phyloP scores from a whole-genome alignment of 1,284 basidiomycete species.

The Volvariella volvacea region DNA sequence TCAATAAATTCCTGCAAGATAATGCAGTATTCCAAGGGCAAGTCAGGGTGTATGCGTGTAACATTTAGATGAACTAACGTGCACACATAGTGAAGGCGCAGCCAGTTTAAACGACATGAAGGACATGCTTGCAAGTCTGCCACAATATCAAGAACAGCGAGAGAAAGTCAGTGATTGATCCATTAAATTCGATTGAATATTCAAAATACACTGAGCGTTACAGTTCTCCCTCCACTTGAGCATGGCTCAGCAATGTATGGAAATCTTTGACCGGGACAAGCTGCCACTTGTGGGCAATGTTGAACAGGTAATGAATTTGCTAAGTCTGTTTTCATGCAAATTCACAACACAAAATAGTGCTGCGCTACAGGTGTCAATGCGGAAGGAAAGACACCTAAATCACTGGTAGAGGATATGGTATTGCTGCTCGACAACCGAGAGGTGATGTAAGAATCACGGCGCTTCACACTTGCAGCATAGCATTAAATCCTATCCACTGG shows the following conservation, averaged over 20 bases:
- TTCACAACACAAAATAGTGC: constrained; percentile 42
- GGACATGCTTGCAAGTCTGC: constrained; percentile 94
- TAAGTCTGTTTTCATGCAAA: background rate
- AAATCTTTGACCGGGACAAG: constrained; percentile 84
- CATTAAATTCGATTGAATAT: constrained; percentile 2
- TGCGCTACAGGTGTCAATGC: constrained; percentile 88
- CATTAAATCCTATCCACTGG: too few relatives aligned
- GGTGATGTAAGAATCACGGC: constrained; percentile 53
- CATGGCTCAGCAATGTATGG: constrained; percentile 98
- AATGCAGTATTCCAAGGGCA: constrained; percentile 88
- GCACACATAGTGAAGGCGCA: constrained; percentile 55
- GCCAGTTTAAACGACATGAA: constrained; percentile 96
- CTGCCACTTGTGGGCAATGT: constrained; percentile 84
- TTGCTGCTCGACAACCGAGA: constrained; percentile 85
- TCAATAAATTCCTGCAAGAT: constrained; percentile 89
- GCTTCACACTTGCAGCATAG: background rate
- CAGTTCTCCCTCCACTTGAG: constrained; percentile 95
- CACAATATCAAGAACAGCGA: constrained; percentile 93
- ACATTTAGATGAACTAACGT: constrained; percentile 1
- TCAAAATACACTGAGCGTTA: background rate
- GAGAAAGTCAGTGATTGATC: constrained; percentile 79
- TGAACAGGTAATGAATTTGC: constrained; percentile 67
- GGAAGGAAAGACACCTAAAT: constrained; percentile 88
- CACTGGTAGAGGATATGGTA: constrained; percentile 97
- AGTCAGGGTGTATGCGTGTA: constrained; percentile 18